These are phyloP conservation scores for Infundibulicybe gibba DNA, from an alignment of 768 basidiomycete genomes.

Conservation along the genomic window DNA sequence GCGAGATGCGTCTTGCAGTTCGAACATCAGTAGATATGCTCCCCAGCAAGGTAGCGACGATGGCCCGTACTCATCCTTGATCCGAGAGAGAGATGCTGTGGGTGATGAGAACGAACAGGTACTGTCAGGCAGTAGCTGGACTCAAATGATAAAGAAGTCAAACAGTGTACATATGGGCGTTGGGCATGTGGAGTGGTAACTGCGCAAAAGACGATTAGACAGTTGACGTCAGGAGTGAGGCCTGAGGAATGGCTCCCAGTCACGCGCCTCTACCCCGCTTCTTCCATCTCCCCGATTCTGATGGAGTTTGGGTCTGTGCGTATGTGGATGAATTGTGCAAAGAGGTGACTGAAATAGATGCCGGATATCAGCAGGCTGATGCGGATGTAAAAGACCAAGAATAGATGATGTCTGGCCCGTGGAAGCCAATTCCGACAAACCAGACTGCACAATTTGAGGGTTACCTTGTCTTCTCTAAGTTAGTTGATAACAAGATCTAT, in stretches of 20 bases:
- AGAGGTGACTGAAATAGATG: constrained; percentile 7
- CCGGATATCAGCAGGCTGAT: too few relatives aligned
- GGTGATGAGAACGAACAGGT: not conserved
- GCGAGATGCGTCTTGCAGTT: constrained; percentile 87
- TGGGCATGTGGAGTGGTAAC: too few relatives aligned
- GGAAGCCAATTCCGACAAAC: constrained; percentile 17
- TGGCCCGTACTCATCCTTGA: constrained; percentile 83
- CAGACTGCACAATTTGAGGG: constrained; percentile 13
- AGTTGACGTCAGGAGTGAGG: too few relatives aligned
- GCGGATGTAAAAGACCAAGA: constrained; percentile 9
- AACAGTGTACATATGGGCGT: too few relatives aligned
- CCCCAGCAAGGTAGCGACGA: constrained; percentile 80
- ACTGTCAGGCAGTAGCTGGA: too few relatives aligned
- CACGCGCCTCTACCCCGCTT: too few relatives aligned
- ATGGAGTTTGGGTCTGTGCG: too few relatives aligned
- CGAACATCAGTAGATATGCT: constrained; percentile 85
- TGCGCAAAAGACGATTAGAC: too few relatives aligned
- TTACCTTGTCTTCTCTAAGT: constrained; percentile 6
- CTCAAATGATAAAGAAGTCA: too few relatives aligned
- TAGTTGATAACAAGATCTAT: constrained; percentile 14
- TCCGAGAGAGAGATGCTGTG: constrained; percentile 4
- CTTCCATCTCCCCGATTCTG: too few relatives aligned
- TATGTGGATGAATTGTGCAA: constrained; percentile 4
- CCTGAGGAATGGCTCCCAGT: too few relatives aligned
- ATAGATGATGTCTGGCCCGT: constrained; percentile 14